A percentile compares a stretch with the other conserved stretches of the same genome.
Evolutionary conservation across 139 green algal genomes (phyloP).

Genomic region (Chlorella sp.): DNA sequence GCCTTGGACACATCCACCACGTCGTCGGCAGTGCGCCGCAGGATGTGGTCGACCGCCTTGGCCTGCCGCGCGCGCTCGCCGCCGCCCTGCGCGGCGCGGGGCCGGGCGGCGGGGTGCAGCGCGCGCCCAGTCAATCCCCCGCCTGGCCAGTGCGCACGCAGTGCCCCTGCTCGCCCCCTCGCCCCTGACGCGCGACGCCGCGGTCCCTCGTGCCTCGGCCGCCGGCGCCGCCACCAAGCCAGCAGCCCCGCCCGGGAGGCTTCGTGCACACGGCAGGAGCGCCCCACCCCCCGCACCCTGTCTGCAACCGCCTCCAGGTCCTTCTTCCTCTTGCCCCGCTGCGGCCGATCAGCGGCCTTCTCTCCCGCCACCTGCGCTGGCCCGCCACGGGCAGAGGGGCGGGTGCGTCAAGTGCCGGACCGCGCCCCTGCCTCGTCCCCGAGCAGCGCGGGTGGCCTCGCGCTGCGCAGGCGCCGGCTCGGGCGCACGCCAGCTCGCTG

Average conservation of each 20-base stretch:
- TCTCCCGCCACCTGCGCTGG: too few relatives aligned
- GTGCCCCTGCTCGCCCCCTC: background rate
- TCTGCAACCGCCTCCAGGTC: conserved; percentile 58
- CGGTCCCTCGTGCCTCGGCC: too few relatives aligned
- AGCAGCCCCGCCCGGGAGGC: too few relatives aligned
- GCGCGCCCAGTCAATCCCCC: background rate
- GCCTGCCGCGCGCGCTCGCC: conserved; percentile 38
- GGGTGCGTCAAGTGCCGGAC: too few relatives aligned
- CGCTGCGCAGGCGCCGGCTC: too few relatives aligned
- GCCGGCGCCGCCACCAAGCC: too few relatives aligned
- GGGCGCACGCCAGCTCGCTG: too few relatives aligned
- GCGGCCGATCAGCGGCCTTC: conserved; percentile 52
- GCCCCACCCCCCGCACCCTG: conserved; percentile 3
- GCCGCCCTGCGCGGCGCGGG: background rate
- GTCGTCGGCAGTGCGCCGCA: conserved; percentile 74
- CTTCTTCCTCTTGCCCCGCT: conserved; percentile 64
- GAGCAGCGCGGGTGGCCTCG: too few relatives aligned
- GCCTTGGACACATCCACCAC: conserved; percentile 64
- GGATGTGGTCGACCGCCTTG: conserved; percentile 68
- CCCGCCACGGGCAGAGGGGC: too few relatives aligned
- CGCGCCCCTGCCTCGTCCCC: too few relatives aligned
- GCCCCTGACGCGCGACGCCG: too few relatives aligned
- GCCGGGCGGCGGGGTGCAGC: background rate
- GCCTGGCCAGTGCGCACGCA: background rate
- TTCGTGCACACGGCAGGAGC: background rate